A percentile compares a stretch with the other conserved stretches of the same genome.
Evolutionary conservation across 2,329 filamentous ascomycete species (phyloP).

Genomic region (Trichoderma sp.): DNA sequence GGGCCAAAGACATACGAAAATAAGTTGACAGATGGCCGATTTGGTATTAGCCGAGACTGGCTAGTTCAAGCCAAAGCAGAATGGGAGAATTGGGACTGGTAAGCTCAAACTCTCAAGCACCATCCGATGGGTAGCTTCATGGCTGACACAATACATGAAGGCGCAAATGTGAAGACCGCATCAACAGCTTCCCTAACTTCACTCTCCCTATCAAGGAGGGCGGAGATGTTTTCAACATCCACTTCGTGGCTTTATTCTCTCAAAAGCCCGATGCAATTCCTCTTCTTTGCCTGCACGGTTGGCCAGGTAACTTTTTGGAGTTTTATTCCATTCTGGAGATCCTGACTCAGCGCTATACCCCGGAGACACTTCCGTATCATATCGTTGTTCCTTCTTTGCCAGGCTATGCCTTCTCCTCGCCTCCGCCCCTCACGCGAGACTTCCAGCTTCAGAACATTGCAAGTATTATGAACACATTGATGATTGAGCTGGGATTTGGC

Average conservation of each 20-base stretch:
- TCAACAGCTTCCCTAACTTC: slow-evolving; percentile 52
- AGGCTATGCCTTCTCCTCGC: slow-evolving; percentile 52
- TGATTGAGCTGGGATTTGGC: slow-evolving; percentile 31
- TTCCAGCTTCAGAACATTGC: slow-evolving; percentile 33
- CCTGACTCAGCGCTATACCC: slow-evolving; percentile 47
- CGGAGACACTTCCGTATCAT: slow-evolving; percentile 54
- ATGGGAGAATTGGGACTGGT: slow-evolving; percentile 50
- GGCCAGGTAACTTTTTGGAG: slow-evolving; percentile 54
- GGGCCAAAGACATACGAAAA: slow-evolving; percentile 14
- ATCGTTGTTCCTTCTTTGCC: slow-evolving; percentile 55
- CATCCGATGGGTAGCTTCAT: too few species aligned
- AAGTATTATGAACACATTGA: slow-evolving; percentile 48
- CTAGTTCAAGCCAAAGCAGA: slow-evolving; percentile 39
- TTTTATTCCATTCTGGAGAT: slow-evolving; percentile 52
- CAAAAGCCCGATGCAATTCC: slow-evolving; percentile 48
- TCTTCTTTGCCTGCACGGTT: slow-evolving; percentile 52
- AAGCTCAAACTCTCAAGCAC: background rate
- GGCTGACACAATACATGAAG: background rate
- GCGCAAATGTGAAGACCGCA: slow-evolving; percentile 33
- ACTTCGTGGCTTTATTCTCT: slow-evolving; percentile 57
- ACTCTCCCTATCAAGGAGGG: slow-evolving; percentile 27
- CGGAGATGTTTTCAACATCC: slow-evolving; percentile 42
- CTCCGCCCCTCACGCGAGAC: slow-evolving; percentile 45
- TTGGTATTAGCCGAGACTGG: slow-evolving; percentile 48
- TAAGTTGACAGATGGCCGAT: background rate